Conservation (phyloP, 2,329 filamentous ascomycete genomes). For the Huntiella bhutanensis region DNA sequence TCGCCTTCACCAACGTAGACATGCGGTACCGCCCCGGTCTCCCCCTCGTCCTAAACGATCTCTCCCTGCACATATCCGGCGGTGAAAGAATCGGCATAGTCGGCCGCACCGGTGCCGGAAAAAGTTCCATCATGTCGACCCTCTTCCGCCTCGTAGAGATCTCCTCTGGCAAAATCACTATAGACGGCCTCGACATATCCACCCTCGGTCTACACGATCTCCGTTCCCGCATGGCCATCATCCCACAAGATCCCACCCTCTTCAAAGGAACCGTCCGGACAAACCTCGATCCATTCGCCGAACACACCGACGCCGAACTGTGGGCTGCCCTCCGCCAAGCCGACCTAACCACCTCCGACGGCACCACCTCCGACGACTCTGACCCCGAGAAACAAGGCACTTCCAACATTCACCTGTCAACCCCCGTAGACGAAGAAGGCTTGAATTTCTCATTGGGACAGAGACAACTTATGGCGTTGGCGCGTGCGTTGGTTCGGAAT, state of each 20-base stretch:
- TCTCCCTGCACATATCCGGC: slow-evolving; percentile 52
- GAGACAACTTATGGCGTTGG: slow-evolving; percentile 85
- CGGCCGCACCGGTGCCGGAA: slow-evolving; percentile 65
- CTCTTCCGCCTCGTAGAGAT: slow-evolving; percentile 60
- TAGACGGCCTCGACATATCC: slow-evolving; percentile 50
- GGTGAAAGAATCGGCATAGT: slow-evolving; percentile 70
- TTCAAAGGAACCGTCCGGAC: slow-evolving; percentile 64
- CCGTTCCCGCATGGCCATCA: slow-evolving; percentile 59
- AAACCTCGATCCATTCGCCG: slow-evolving; percentile 64
- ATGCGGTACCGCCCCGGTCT: slow-evolving; percentile 61
- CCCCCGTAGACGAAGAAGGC: slow-evolving; percentile 76
- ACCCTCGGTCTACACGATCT: slow-evolving; percentile 58
- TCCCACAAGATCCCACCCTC: slow-evolving; percentile 68
- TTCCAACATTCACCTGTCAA: slow-evolving; percentile 54
- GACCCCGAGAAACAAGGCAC: slow-evolving; percentile 11
- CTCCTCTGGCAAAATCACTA: slow-evolving; percentile 40
- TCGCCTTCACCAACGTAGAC: slow-evolving; percentile 53
- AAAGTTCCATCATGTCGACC: slow-evolving; percentile 67
- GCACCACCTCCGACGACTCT: slow-evolving; percentile 13
- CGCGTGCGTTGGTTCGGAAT: slow-evolving; percentile 70
- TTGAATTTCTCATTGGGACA: slow-evolving; percentile 92
- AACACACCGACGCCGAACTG: slow-evolving; percentile 59
- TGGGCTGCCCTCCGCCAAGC: slow-evolving; percentile 64
- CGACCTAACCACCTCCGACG: slow-evolving; percentile 32
- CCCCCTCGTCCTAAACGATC: slow-evolving; percentile 51